A percentile compares a stretch with the other conserved stretches of the same genome.
phyloP scores from a whole-genome alignment of 1,284 basidiomycete genomes.

The Boletus hoseneyae region DNA sequence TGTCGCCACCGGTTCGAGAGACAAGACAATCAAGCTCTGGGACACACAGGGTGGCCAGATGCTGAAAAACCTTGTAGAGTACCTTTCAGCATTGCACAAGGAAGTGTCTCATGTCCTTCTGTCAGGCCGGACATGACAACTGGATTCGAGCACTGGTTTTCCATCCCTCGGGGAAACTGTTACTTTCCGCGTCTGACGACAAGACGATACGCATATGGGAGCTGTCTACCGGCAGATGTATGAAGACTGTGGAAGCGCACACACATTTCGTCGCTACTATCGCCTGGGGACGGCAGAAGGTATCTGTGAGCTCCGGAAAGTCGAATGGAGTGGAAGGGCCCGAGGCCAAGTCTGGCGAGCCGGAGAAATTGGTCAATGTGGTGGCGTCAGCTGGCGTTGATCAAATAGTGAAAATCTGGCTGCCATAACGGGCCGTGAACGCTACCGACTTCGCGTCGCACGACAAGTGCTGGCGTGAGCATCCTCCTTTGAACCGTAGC shows the following conservation, averaged over 20 bases:
- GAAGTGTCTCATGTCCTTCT: constrained; percentile 11
- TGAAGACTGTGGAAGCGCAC: constrained; percentile 84
- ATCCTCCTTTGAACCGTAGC: constrained; percentile 8
- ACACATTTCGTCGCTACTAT: constrained; percentile 83
- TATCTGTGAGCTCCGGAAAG: constrained; percentile 32
- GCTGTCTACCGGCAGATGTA: constrained; percentile 73
- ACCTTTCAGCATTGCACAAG: neutral
- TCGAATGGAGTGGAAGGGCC: constrained; percentile 37
- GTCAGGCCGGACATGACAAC: constrained; percentile 74
- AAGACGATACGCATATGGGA: constrained; percentile 92
- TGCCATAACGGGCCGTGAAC: constrained; percentile 39
- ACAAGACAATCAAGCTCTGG: constrained; percentile 89
- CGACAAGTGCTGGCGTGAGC: constrained; percentile 12
- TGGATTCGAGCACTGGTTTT: constrained; percentile 84
- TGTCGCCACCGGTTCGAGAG: constrained; percentile 79
- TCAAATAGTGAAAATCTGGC: constrained; percentile 64
- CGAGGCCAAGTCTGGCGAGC: constrained; percentile 37
- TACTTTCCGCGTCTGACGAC: constrained; percentile 88
- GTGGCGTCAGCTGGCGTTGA: constrained; percentile 81
- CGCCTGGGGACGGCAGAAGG: constrained; percentile 69
- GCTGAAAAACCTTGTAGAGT: constrained; percentile 55
- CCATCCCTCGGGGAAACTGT: constrained; percentile 82
- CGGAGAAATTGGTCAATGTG: constrained; percentile 69
- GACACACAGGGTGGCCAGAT: constrained; percentile 76
- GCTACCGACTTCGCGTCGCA: constrained; percentile 6